These are phyloP conservation scores for Tetrapisispora fleetii DNA, from an alignment of 805 yeast species.

Conservation along the genomic window DNA sequence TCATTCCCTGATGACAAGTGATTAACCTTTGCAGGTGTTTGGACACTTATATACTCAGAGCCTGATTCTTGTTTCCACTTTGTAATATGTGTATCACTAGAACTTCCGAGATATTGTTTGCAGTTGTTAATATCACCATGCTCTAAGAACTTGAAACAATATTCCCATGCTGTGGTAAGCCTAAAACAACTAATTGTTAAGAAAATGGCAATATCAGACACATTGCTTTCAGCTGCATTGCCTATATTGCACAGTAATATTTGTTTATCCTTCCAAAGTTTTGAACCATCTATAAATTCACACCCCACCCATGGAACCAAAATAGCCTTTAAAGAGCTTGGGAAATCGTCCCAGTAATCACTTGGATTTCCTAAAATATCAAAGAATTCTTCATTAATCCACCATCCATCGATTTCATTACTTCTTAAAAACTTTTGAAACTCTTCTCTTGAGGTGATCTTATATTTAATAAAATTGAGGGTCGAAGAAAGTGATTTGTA, in stretches of 20 bases:
- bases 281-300: slow-evolving; percentile 41
- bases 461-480: slow-evolving; percentile 33
- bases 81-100: not conserved
- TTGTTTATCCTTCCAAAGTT: slow-evolving; percentile 34
- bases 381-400: slow-evolving; percentile 47
- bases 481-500: slow-evolving; percentile 34
- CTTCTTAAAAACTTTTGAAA: slow-evolving; percentile 34
- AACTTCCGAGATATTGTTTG: slow-evolving; percentile 31
- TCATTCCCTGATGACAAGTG: not conserved
- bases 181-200: slow-evolving; percentile 53
- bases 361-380: slow-evolving; percentile 35
- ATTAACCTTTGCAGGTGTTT: slow-evolving; percentile 13
- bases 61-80: slow-evolving; percentile 8
- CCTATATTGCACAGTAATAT: slow-evolving; percentile 56
- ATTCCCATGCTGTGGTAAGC: slow-evolving; percentile 40
- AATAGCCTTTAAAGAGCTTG: slow-evolving; percentile 38
- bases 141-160: slow-evolving; percentile 30
- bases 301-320: slow-evolving; percentile 54
- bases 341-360: slow-evolving; percentile 37
- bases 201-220: slow-evolving; percentile 60
- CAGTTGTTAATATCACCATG: slow-evolving; percentile 37
- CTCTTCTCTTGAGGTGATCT: slow-evolving; percentile 34
- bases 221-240: slow-evolving; percentile 51
- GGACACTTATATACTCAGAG: slow-evolving; percentile 6
- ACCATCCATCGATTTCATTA: slow-evolving; percentile 41